phyloP scores from a whole-genome alignment of 1,139 yeast species.

The Candida sanyaensis region DNA sequence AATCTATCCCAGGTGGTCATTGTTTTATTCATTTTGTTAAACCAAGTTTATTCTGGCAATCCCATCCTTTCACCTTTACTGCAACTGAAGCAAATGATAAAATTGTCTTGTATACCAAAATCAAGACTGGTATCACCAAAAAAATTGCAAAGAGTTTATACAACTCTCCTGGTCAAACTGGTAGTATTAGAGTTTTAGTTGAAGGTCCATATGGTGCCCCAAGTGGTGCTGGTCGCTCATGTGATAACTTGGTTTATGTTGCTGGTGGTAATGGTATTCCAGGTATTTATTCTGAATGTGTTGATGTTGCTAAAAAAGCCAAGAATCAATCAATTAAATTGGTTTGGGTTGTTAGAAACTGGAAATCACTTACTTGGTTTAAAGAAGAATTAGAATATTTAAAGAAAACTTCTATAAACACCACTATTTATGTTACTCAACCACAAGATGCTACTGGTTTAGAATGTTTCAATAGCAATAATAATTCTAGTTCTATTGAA shows the following conservation, averaged over 20 bases:
- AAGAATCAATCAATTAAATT: slow-evolving; percentile 26
- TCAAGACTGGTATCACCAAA: slow-evolving; percentile 36
- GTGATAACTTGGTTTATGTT: slow-evolving; percentile 31
- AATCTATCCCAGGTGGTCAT: slow-evolving; percentile 47
- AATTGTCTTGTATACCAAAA: slow-evolving; percentile 29
- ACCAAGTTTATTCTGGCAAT: slow-evolving; percentile 41
- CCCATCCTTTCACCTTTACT: slow-evolving; percentile 35
- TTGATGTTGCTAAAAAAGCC: slow-evolving; percentile 33
- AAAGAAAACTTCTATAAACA: slow-evolving; percentile 24
- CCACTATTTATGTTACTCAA: slow-evolving; percentile 32
- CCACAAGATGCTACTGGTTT: slow-evolving; percentile 19
- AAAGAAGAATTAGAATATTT: slow-evolving; percentile 28
- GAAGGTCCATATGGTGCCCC: slow-evolving; percentile 44
- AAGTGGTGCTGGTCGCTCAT: slow-evolving; percentile 28
- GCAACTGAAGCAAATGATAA: slow-evolving; percentile 21
- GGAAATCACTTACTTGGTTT: slow-evolving; percentile 44
- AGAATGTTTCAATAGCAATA: slow-evolving; percentile 1
- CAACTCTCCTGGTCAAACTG: slow-evolving; percentile 24
- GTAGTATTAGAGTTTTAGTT: slow-evolving; percentile 29
- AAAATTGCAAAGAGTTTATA: slow-evolving; percentile 28
- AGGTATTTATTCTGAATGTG: slow-evolving; percentile 43
- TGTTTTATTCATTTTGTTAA: slow-evolving; percentile 50
- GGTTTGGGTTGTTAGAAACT: slow-evolving; percentile 42
- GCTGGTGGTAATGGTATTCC: slow-evolving; percentile 47
- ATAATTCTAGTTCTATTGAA: not conserved